Base-by-base conservation (phyloP, 1,284 basidiomycete genomes). In the Apiotrichum montevideense region DNA sequence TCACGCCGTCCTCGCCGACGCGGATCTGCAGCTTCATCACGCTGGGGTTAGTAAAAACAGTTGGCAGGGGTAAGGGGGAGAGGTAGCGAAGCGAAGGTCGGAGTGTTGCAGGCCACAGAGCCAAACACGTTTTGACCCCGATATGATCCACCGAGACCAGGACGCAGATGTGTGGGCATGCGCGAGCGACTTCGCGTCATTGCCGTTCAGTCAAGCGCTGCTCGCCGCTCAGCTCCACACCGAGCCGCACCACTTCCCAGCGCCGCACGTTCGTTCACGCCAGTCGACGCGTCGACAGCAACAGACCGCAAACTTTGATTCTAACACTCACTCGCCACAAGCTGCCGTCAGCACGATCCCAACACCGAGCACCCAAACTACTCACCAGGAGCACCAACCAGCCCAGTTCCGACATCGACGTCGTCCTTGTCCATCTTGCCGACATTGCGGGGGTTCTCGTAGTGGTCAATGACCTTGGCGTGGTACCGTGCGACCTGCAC, bases 1-100 rank as follows among this genome's bases (percentile, higher is more conserved):
- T 99, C 77, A 97, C 84, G 44, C 76, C 80, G 59, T 89, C 82
- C 63, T 96, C 93, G 77, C 94, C 87, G 58, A 99, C 96, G 67
- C 91, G 89, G 75, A 99, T 99, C 77, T 97, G 94, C 32, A 99
- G 85, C 79, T 98, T 98, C 95, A 98, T 98, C 51, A 98, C 93
- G 78, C 96, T 94, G 68, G 84, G 85, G 44, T 51, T 29, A 34
- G 39, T 42, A 13, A 39, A 29, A 29, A 9, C 37, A 42, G 3
- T 40, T 10, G 14, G 35, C 15, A 7, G 33, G 41, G 14, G 6
- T 11, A 21, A 15, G 9, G 13, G 11, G 3, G 14, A 42, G 41
- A 5, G 11, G 14, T 42, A 7, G 41, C 41, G 14, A n/a, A 2
- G 41, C 13, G 14, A 11, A 15, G 29, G 29, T 29, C 3, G 29